Percentiles rank a stretch among this genome's conserved stretches.
These are phyloP conservation scores for Ceratocystis cubensis DNA, from an alignment of 2,329 filamentous ascomycete species.

Conservation along the genomic window DNA sequence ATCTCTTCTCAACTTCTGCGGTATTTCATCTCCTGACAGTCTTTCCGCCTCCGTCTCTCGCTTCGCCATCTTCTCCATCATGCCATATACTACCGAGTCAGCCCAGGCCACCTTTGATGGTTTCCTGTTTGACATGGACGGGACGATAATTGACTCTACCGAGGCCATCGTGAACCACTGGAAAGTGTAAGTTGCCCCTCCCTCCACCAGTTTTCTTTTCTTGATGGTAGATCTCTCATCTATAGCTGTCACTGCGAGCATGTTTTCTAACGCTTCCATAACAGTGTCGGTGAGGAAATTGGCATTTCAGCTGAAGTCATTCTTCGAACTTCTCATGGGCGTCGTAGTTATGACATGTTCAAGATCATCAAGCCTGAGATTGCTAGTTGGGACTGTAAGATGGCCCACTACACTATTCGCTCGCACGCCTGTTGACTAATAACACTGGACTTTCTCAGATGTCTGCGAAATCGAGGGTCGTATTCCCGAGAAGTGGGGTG, in stretches of 20 bases:
- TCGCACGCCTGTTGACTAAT: neutral
- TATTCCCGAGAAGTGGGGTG: conserved; percentile 64
- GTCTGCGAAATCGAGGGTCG: conserved; percentile 64
- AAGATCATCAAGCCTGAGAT: conserved; percentile 67
- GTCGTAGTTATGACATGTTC: conserved; percentile 77
- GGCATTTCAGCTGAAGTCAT: conserved; percentile 76
- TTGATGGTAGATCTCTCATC: neutral
- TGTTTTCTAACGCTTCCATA: conserved; percentile 30
- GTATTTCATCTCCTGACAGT: neutral
- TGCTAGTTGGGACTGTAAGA: conserved; percentile 84
- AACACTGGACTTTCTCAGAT: conserved; percentile 39
- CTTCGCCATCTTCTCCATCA: conserved; percentile 8
- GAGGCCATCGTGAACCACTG: conserved; percentile 66
- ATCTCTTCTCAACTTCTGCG: neutral
- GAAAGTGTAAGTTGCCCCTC: conserved; percentile 42
- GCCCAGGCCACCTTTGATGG: conserved; percentile 40
- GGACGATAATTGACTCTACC: conserved; percentile 73
- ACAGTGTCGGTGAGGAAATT: conserved; percentile 67
- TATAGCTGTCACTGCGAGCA: neutral
- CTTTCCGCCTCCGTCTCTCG: neutral
- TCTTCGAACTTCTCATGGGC: conserved; percentile 79
- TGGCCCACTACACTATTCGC: neutral
- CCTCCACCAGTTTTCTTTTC: neutral
- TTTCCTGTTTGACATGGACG: conserved; percentile 65
- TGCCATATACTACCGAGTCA: conserved; percentile 33